These are phyloP conservation scores for Mycena polygramma DNA, from an alignment of 768 basidiomycete genomes.

Conservation along the genomic window DNA sequence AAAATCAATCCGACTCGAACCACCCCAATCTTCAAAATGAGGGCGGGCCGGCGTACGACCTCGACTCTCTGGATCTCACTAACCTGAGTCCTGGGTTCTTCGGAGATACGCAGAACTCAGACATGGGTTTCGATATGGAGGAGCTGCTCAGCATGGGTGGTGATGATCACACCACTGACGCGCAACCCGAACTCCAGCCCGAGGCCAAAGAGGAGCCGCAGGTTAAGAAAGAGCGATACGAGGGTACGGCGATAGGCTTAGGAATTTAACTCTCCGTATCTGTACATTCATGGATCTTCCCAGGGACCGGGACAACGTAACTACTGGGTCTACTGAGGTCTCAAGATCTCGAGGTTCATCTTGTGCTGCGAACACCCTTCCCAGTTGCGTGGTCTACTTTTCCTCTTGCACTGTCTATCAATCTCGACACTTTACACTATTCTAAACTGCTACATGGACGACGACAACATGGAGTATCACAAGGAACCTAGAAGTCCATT, in stretches of 20 bases:
- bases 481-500: slow-evolving; percentile 13
- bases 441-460: no score
- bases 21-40: slow-evolving; percentile 38
- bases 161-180: slow-evolving; percentile 54
- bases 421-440: no score
- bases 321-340: no score
- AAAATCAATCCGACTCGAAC: slow-evolving; percentile 38
- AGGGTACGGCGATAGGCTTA: neutral
- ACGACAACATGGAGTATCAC: no score
- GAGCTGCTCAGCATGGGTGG: slow-evolving; percentile 62
- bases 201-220: no score
- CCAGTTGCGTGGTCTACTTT: no score
- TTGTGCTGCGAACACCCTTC: no score
- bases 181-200: neutral
- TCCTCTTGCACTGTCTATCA: no score
- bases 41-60: slow-evolving; percentile 57
- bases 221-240: neutral
- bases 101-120: slow-evolving; percentile 49
- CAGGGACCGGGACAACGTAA: no score
- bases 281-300: no score
- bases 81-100: slow-evolving; percentile 61
- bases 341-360: no score
- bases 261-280: neutral
- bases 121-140: slow-evolving; percentile 69
- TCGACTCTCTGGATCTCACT: slow-evolving; percentile 61